phyloP scores from a whole-genome alignment of 1,284 basidiomycete species.

The Macrocystidia cucumis region DNA sequence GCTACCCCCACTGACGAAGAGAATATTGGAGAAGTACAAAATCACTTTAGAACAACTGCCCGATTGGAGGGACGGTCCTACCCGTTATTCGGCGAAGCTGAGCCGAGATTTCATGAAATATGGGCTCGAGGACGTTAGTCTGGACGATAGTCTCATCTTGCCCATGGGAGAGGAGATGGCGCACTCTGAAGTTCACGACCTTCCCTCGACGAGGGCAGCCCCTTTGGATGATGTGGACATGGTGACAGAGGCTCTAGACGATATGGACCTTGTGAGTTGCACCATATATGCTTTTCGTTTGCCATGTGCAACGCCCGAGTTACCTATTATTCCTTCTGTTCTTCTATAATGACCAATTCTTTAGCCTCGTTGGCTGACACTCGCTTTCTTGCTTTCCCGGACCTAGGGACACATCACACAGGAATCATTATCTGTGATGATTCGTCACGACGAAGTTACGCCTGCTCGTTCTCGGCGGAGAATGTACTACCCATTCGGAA shows the following conservation, averaged over 20 bases:
- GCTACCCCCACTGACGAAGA: slow-evolving; percentile 29
- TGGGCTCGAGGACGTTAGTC: slow-evolving; percentile 12
- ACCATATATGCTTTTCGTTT: too few species aligned
- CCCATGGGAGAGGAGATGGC: too few species aligned
- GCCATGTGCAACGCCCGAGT: too few species aligned
- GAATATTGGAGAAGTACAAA: slow-evolving; percentile 40
- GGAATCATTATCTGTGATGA: slow-evolving; percentile 59
- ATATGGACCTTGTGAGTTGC: too few species aligned
- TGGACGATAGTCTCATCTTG: too few species aligned
- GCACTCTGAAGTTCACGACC: too few species aligned
- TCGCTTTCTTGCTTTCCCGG: slow-evolving; percentile 7
- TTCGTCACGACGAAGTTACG: slow-evolving; percentile 59
- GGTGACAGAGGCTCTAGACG: too few species aligned
- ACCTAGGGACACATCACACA: slow-evolving; percentile 54
- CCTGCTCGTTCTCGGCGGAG: slow-evolving; percentile 48
- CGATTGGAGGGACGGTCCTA: slow-evolving; percentile 32
- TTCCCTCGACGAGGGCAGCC: too few species aligned
- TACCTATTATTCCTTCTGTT: too few species aligned
- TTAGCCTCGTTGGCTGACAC: too few species aligned
- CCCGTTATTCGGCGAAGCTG: slow-evolving; percentile 37
- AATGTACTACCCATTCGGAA: slow-evolving; percentile 34
- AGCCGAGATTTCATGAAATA: slow-evolving; percentile 36
- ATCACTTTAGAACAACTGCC: slow-evolving; percentile 49
- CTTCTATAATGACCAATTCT: too few species aligned
- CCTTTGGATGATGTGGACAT: too few species aligned